Percentiles rank a stretch among this genome's conserved stretches.
phyloP scores from a whole-genome alignment of 2,329 filamentous ascomycete species.

The Aspergillus ruber region DNA sequence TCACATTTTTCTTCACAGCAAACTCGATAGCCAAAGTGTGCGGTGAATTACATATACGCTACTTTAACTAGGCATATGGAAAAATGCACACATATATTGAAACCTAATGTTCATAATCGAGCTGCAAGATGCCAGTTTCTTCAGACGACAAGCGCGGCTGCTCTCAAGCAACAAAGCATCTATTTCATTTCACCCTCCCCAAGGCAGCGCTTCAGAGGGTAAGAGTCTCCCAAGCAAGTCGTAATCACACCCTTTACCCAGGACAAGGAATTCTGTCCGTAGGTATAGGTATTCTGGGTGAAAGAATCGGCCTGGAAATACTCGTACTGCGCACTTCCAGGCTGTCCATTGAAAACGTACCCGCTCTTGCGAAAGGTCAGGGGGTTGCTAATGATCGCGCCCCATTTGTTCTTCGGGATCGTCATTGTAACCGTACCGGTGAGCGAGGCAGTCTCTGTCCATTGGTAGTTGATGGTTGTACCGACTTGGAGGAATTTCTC shows the following conservation, averaged over 20 bases:
- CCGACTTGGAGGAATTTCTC: constrained; percentile 6
- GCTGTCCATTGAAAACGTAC: constrained; percentile 12
- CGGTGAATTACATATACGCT: too few species aligned
- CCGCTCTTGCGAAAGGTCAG: constrained; percentile 10
- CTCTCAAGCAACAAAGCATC: neutral
- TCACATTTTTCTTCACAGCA: too few species aligned
- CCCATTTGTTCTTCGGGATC: constrained; percentile 11
- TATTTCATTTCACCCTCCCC: constrained; percentile 4
- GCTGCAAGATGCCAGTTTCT: too few species aligned
- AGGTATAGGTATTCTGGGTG: constrained; percentile 4
- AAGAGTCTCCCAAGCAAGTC: constrained; percentile 11
- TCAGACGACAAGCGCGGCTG: too few species aligned
- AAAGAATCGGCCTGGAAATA: constrained; percentile 14
- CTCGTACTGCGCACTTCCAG: constrained; percentile 7
- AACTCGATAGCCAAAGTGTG: too few species aligned
- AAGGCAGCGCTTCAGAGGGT: constrained; percentile 9
- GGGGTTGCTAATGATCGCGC: constrained; percentile 13
- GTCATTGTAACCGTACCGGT: constrained; percentile 15
- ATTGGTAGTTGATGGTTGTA: constrained; percentile 3
- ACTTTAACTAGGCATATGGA: too few species aligned
- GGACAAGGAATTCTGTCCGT: constrained; percentile 2
- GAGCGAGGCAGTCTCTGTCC: constrained; percentile 7
- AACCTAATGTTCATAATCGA: too few species aligned
- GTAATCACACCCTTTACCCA: constrained; percentile 15
- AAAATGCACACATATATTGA: too few species aligned